Base-by-base conservation (phyloP, 108 stramenopile genomes). In the Nannochloropsis salina region DNA sequence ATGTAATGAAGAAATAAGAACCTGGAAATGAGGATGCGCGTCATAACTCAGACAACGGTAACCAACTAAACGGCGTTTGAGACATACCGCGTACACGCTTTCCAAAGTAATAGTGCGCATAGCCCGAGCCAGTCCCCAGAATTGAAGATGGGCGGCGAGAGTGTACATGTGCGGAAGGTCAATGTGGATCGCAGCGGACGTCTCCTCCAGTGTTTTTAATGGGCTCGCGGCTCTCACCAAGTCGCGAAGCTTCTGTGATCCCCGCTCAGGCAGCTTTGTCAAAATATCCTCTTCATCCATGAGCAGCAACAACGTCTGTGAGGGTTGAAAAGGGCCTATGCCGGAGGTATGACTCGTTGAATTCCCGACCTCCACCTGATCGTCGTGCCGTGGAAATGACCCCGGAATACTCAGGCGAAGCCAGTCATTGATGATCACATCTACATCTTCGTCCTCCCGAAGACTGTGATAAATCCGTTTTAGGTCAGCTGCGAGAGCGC, bases 121-220 rank as follows among this genome's bases (percentile, higher is more conserved):
- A n/a, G 8, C 61, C 15, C 61, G 61, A n/a, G 61, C 61, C 15
- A 74, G 6, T 74, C 61, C 20, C 61, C 61, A 74, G n/a, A n/a
- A n/a, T n/a, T n/a, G 20, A 1, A 74, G 61, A n/a, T 74, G 61
- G 61, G 61, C 61, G 20, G 61, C n/a, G 20, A 74, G n/a, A 15
- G n/a, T 15, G 5, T n/a, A n/a, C 61, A 74, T 4, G 4, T 74
- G 61, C n/a, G 61, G 61, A n/a, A 74, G 61, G 61, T 15, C 61
- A 74, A 74, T 3, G 61, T n/a, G 61, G 61, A n/a, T 74, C 61
- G 61, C 61, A 4, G 6, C 61, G 20, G 61, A 74, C 20, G n/a
- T 74, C 61, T 74, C 61, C 61, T 74, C n/a, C 61, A 74, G 3
- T n/a, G 61, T 74, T n/a, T 74, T 74, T 74, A 74, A n/a, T 6